phyloP scores from a whole-genome alignment of 345 rosid species.

The Euphorbia tirucalli region DNA sequence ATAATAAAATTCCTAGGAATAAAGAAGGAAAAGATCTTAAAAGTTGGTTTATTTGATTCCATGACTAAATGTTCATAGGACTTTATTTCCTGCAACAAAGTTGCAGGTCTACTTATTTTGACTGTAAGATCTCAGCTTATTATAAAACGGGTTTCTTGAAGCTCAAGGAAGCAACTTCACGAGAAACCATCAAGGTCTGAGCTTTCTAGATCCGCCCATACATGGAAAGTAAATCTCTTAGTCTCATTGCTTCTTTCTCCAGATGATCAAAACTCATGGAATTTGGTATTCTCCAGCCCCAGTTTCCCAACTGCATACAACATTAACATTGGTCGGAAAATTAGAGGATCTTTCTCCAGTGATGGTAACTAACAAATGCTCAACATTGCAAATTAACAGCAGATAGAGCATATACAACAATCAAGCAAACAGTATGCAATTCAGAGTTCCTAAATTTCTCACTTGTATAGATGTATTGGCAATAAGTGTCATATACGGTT shows the following conservation, averaged over 20 bases:
- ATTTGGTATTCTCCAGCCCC: constrained; percentile 89
- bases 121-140: neutral
- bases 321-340: neutral
- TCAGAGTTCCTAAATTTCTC: too few species aligned
- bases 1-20: too few species aligned
- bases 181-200: neutral
- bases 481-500: too few species aligned
- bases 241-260: constrained; percentile 50
- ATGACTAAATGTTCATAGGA: too few species aligned
- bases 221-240: constrained; percentile 51
- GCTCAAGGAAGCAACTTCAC: neutral
- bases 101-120: too few species aligned
- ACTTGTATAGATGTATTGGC: too few species aligned
- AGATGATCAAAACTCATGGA: constrained; percentile 55
- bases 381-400: too few species aligned
- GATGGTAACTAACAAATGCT: too few species aligned
- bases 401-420: too few species aligned
- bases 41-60: neutral
- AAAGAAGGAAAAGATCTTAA: neutral
- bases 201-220: constrained; percentile 55
- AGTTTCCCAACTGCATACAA: constrained; percentile 64
- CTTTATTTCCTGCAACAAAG: neutral
- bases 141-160: neutral
- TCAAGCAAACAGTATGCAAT: too few species aligned
- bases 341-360: too few species aligned